Evolutionary conservation across 148 eudicot species (phyloP), one percentile per base, ranked within the genome.

Genomic region (Fagopyrum homotropicum): DNA sequence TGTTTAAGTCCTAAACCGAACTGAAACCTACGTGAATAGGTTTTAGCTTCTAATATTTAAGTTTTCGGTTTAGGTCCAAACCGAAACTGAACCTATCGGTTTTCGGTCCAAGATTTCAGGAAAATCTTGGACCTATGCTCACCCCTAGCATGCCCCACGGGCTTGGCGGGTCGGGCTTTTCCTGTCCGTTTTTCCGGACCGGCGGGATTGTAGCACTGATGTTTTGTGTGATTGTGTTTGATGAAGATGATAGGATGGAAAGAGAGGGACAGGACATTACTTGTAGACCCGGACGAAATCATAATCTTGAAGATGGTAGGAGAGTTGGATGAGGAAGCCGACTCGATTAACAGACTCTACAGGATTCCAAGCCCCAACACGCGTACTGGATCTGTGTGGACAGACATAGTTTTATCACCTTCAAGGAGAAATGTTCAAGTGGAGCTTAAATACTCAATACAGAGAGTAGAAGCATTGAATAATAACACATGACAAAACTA

Each of bases 231-330:
- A 6, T 76, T 75, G 22, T 82, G 51, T 40, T 40, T 78, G 77
- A 52, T 86, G 77, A 85, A 96, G 99, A 74, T 96, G 90, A 96
- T 96, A 89, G 99, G 97, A 84, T 92, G 98, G 98, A 96, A 96
- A 75, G 99, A 96, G 76, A 96, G 84, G 82, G 99, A 92, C 80
- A 92, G 84, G 85, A 92, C 84, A 44, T 81, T 96, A 78, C 86
- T 92, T 72, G 93, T 96, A 45, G 99, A 96, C 78, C 98, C 97
- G 78, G 97, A 96, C 75, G 99, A 96, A 79, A 89, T 96, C 84
- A 82, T 81, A 69, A 80, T 86, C 75, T 56, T 96, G 81, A 87
- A 92, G 77, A 79, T 80, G 78, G 78, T 92, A 48, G 87, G 84
- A 30, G 84, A 82, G 77, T 81, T 90, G 80, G 90, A 96, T 63